Conservation (phyloP, 2,329 filamentous ascomycete species). For the Hortaea sp. region DNA sequence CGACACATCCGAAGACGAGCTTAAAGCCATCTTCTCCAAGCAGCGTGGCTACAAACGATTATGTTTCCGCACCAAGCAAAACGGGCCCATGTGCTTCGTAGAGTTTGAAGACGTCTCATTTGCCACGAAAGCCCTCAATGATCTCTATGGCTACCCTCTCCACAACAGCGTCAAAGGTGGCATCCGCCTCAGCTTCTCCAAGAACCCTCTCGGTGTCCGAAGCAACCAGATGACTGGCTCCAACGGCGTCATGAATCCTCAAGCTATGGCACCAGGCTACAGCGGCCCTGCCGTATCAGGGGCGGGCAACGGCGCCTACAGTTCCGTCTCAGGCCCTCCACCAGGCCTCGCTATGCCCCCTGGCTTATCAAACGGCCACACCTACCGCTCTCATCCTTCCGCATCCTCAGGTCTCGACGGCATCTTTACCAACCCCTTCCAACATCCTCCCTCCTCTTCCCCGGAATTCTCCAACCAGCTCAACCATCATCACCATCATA, state of each 20-base stretch:
- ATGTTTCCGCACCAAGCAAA: constrained; percentile 88
- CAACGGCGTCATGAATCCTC: constrained; percentile 41
- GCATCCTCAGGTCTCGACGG: constrained; percentile 12
- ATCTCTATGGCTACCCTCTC: constrained; percentile 76
- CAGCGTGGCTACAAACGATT: constrained; percentile 91
- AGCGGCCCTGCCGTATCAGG: constrained; percentile 32
- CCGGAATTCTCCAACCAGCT: constrained; percentile 14
- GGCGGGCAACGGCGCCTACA: constrained; percentile 57
- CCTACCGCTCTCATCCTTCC: constrained; percentile 8
- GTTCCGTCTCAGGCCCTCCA: constrained; percentile 52
- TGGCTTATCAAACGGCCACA: constrained; percentile 10
- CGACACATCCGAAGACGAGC: constrained; percentile 87
- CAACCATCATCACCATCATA: constrained; percentile 6
- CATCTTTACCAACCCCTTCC: constrained; percentile 22
- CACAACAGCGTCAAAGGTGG: constrained; percentile 92
- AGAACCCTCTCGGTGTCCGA: constrained; percentile 89
- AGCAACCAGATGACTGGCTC: constrained; percentile 56
- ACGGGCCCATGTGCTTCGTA: constrained; percentile 97
- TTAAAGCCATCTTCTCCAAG: constrained; percentile 87
- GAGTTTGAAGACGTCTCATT: constrained; percentile 92
- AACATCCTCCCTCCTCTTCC: constrained; percentile 1
- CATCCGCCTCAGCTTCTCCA: constrained; percentile 91
- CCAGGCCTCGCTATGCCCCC: constrained; percentile 71
- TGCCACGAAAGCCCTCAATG: constrained; percentile 81
- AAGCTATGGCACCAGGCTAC: constrained; percentile 44